Percentiles rank a stretch among this genome's conserved stretches.
phyloP scores from a whole-genome alignment of 768 basidiomycete genomes.

The Pluteus cervinus region DNA sequence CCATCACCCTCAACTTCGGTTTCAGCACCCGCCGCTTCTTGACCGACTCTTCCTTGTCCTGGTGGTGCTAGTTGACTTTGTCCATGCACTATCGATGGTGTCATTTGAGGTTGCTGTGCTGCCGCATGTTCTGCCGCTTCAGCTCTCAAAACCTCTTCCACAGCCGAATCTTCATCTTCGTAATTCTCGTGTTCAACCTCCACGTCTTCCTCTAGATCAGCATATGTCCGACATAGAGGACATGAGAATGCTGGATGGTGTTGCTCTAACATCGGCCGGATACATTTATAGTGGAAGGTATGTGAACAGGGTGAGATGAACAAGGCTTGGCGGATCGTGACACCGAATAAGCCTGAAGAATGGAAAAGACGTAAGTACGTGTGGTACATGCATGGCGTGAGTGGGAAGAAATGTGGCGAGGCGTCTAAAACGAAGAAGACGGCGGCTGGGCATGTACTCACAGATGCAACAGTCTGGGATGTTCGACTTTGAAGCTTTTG shows the following conservation, averaged over 20 bases:
- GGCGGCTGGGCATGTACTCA: conserved; percentile 28
- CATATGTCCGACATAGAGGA: conserved; percentile 91
- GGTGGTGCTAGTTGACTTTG: conserved; percentile 80
- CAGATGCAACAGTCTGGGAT: conserved; percentile 94
- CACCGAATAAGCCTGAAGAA: conserved; percentile 57
- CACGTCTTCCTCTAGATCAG: conserved; percentile 93
- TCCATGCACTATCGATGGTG: conserved; percentile 97
- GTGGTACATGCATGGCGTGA: conserved; percentile 3
- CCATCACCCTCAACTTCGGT: conserved; percentile 29
- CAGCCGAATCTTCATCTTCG: too few relatives aligned
- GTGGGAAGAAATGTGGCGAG: conserved; percentile 6
- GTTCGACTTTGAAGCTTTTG: conserved; percentile 25
- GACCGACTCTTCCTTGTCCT: conserved; percentile 89
- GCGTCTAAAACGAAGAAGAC: conserved; percentile 1
- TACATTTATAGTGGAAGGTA: conserved; percentile 95
- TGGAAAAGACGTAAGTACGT: background rate
- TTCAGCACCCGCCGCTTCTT: conserved; percentile 89
- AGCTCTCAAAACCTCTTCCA: too few relatives aligned
- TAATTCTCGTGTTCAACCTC: conserved; percentile 67
- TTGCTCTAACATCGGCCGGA: conserved; percentile 81
- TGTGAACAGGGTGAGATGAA: conserved; percentile 99
- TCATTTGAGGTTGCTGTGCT: conserved; percentile 97
- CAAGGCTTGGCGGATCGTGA: conserved; percentile 90
- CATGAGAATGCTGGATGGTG: conserved; percentile 94
- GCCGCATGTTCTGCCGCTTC: conserved; percentile 92